A percentile compares a stretch with the other conserved stretches of the same genome.
phyloP scores from a whole-genome alignment of 768 basidiomycete genomes.

The Boletus sp. region DNA sequence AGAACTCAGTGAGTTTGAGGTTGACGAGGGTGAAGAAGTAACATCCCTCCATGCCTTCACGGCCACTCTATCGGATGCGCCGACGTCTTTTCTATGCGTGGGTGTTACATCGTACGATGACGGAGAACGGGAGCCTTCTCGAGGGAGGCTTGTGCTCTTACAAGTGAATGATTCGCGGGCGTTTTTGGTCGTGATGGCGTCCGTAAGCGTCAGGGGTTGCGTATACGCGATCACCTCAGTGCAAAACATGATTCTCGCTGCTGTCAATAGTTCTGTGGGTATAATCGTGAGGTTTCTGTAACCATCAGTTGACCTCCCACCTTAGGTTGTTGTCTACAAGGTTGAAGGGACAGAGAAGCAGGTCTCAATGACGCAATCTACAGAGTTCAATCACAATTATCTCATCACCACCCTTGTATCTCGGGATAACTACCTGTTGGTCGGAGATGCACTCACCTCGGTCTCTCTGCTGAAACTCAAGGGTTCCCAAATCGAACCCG shows the following conservation, averaged over 20 bases:
- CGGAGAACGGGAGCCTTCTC: conserved; percentile 47
- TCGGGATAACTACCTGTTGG: conserved; percentile 51
- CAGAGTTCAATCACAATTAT: conserved; percentile 82
- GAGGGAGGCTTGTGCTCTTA: conserved; percentile 63
- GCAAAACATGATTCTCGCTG: conserved; percentile 55
- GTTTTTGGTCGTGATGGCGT: conserved; percentile 36
- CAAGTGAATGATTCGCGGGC: conserved; percentile 25
- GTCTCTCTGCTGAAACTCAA: conserved; percentile 62
- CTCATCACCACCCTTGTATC: conserved; percentile 64
- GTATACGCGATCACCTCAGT: conserved; percentile 60
- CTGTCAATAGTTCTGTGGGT: conserved; percentile 75
- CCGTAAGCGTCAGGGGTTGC: conserved; percentile 54
- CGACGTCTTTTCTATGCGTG: conserved; percentile 45
- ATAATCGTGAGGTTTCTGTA: not conserved
- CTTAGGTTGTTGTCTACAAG: conserved; percentile 47
- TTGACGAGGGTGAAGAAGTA: conserved; percentile 56
- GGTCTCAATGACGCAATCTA: conserved; percentile 35
- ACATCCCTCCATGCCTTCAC: conserved; percentile 44
- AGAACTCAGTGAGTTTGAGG: conserved; percentile 32
- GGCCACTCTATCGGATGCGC: conserved; percentile 25
- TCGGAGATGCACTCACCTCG: conserved; percentile 81
- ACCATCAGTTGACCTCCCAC: not conserved
- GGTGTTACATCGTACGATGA: conserved; percentile 44
- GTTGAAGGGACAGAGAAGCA: conserved; percentile 36
- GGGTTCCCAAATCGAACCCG: conserved; percentile 42